These are phyloP conservation scores for Narthecium ossifragum DNA, from an alignment of 106 monocot species.

Conservation along the genomic window DNA sequence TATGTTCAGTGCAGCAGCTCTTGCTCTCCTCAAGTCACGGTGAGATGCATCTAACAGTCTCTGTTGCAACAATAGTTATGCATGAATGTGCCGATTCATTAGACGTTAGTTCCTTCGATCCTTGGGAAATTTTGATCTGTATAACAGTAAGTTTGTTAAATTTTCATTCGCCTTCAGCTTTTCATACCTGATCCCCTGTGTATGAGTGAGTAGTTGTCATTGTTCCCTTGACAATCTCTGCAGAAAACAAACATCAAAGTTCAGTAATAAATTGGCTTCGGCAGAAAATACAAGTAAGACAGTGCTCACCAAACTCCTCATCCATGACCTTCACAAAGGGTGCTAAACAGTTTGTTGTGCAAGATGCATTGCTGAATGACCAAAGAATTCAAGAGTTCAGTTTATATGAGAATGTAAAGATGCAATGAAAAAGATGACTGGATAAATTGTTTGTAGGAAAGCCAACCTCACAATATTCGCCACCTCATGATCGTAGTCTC, in stretches of 20 bases:
- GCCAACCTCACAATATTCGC: conserved; percentile 75
- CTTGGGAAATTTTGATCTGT: no score
- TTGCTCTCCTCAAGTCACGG: conserved; percentile 84
- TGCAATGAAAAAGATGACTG: no score
- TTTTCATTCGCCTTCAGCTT: no score
- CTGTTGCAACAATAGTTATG: conserved; percentile 23
- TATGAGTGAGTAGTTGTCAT: conserved; percentile 99
- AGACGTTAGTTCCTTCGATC: no score
- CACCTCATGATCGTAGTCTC: conserved; percentile 68
- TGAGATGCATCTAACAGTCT: conserved; percentile 92
- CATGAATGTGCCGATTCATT: not conserved
- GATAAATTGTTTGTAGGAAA: no score
- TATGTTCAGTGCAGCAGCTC: conserved; percentile 94
- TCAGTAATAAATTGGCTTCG: not conserved
- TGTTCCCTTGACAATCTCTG: conserved; percentile 97
- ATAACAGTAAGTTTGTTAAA: no score
- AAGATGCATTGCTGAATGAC: conserved; percentile 80
- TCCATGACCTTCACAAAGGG: conserved; percentile 96
- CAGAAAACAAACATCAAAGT: not conserved
- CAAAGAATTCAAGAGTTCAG: not conserved
- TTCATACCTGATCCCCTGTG: conserved; percentile 86
- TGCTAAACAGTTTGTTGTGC: conserved; percentile 97
- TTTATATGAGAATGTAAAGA: no score
- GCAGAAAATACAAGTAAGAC: not conserved
- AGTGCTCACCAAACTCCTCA: conserved; percentile 74